A percentile compares a stretch with the other conserved stretches of the same genome.
Conservation (phyloP, 164 flowering plant genomes). For the Magnolia kwangsiensis region DNA sequence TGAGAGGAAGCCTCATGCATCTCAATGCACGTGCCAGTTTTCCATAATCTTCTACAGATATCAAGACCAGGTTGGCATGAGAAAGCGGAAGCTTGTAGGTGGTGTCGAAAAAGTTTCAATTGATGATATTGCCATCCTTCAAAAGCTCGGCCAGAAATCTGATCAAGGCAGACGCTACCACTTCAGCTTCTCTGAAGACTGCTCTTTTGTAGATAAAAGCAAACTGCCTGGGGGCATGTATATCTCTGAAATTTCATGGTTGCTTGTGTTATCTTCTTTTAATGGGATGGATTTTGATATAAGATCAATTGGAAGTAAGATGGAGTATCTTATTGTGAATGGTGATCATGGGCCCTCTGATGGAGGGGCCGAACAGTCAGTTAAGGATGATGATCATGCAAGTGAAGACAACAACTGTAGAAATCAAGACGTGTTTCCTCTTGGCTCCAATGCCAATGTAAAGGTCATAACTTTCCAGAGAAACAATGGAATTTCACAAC, state of each 20-base stretch:
- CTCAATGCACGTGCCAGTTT: constrained; percentile 59
- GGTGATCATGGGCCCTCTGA: constrained; percentile 14
- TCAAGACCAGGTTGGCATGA: constrained; percentile 35
- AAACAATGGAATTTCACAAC: constrained; percentile 32
- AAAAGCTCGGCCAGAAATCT: constrained; percentile 44
- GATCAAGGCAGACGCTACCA: constrained; percentile 40
- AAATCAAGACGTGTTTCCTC: neutral
- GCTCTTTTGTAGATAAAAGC: constrained; percentile 30
- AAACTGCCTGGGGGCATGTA: constrained; percentile 54
- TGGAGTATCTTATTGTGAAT: constrained; percentile 50
- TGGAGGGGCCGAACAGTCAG: neutral
- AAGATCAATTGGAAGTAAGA: constrained; percentile 43
- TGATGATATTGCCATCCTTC: constrained; percentile 58
- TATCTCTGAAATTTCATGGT: constrained; percentile 63
- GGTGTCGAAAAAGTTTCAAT: constrained; percentile 34
- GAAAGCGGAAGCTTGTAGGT: constrained; percentile 28
- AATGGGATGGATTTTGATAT: constrained; percentile 46
- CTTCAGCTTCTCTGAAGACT: constrained; percentile 56
- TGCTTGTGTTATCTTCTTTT: constrained; percentile 59
- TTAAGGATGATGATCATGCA: neutral
- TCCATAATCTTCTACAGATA: constrained; percentile 39
- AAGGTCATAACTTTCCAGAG: constrained; percentile 45
- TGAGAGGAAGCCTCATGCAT: constrained; percentile 69
- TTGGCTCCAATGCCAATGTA: constrained; percentile 13
- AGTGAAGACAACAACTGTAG: neutral